Base-by-base conservation (phyloP, 768 basidiomycete species). In the Neoboletus subvelutipes region DNA sequence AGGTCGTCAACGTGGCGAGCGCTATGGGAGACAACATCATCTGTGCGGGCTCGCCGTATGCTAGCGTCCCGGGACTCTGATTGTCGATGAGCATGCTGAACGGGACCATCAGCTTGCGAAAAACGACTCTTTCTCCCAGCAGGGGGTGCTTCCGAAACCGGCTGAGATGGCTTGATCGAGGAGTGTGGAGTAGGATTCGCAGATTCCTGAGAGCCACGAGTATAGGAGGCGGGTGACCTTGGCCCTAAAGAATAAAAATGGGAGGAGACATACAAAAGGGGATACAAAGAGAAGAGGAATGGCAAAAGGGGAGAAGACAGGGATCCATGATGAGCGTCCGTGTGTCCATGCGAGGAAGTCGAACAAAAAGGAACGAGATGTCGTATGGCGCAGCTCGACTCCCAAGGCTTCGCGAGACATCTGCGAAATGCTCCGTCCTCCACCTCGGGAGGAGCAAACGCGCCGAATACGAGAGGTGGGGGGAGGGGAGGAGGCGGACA, bases 381-480 rank as follows among this genome's bases (percentile, higher is more conserved):
- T 62, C 63, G 56, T 63, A 67, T 54, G 62, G 65, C 71, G 62
- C 57, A 66, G 65, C 76, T 76, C 73, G 58, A 73, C 76, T 76
- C 77, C 77, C 77, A 71, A 77, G 76, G 77, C 70, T 76, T 76
- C 74, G 67, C 74, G 52, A 76, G 75, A 78, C 72, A 67, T 63
- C 62, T 67, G 70, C 71, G 56, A 68, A 54, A 57, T 57, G 66
- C 66, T 64, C 37, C 54, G 73, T 62, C 69, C 70, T 73, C 66
- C 67, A 66, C 73, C 69, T 68, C 62, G 72, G 73, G 73, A 72
- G 71, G 77, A 77, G 73, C 62, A 66, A 62, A 62, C 55, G 64
- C 68, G 73, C 71, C 70, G 64, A 66, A 64, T 64, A 72, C 71
- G 71, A 67, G 64, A 64, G 71, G 71, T 67, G 61, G 59, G 65